Percentiles rank a stretch among this genome's conserved stretches.
Conservation (phyloP, 495 filamentous ascomycete species). For the Xylaria scruposa region DNA sequence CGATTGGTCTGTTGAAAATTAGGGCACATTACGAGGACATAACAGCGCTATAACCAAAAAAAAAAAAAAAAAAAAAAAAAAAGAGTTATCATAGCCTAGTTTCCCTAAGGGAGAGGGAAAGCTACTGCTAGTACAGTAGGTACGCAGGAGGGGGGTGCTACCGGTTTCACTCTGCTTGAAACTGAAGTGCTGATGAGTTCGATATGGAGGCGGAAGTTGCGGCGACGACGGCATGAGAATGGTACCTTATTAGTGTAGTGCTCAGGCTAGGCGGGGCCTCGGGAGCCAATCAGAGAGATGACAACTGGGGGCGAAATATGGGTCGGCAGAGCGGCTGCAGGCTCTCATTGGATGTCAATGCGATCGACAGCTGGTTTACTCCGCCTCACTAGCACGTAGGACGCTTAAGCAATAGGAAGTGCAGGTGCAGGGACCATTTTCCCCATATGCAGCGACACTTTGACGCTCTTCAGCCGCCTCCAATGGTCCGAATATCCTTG, state of each 20-base stretch:
- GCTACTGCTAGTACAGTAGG: not conserved
- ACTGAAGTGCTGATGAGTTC: slow-evolving; percentile 17
- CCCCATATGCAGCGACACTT: slow-evolving; percentile 21
- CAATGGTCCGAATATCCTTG: slow-evolving; percentile 24
- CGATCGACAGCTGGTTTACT: slow-evolving; percentile 22
- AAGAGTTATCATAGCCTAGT: not conserved
- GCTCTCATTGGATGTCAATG: slow-evolving; percentile 13
- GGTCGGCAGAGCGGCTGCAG: not conserved
- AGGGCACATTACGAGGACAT: not conserved
- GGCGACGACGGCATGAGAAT: slow-evolving; percentile 22
- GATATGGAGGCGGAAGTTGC: slow-evolving; percentile 22
- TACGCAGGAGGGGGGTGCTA: not conserved
- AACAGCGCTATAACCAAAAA: not conserved
- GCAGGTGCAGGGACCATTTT: slow-evolving; percentile 19
- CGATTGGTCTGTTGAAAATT: not conserved
- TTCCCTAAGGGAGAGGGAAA: not conserved
- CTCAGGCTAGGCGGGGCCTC: not conserved
- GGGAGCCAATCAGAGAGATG: not conserved
- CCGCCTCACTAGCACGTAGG: slow-evolving; percentile 28
- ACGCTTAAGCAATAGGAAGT: slow-evolving; percentile 15
- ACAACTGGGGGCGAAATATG: not conserved
- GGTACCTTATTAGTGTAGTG: slow-evolving; percentile 16
- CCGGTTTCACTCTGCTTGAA: slow-evolving; percentile 10
- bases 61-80: too few species aligned
- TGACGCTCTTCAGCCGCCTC: slow-evolving; percentile 31